Evolutionary conservation across 768 basidiomycete species (phyloP).

Genomic region (Boletus reticulatus): DNA sequence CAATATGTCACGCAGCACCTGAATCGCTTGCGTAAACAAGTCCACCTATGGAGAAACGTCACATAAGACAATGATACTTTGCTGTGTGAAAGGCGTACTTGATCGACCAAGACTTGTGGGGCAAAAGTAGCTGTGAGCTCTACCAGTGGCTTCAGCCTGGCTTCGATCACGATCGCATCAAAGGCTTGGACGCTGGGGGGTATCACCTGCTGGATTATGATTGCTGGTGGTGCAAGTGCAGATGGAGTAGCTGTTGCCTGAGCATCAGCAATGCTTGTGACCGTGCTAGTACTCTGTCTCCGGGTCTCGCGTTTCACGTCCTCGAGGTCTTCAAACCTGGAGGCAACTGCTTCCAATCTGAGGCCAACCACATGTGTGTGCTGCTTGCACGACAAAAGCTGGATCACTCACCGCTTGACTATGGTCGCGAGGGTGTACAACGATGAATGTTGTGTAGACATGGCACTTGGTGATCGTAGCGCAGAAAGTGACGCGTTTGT

Average conservation of each 20-base stretch:
- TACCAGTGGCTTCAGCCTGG: conserved; percentile 71
- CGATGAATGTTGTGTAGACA: conserved; percentile 42
- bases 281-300: conserved; percentile 32
- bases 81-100: conserved; percentile 49
- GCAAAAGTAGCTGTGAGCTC: conserved; percentile 71
- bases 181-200: conserved; percentile 70
- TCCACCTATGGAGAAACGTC: conserved; percentile 47
- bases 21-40: conserved; percentile 65
- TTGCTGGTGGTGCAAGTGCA: conserved; percentile 35
- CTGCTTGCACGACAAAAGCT: conserved; percentile 4
- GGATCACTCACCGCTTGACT: conserved; percentile 66
- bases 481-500: not conserved
- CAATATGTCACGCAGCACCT: conserved; percentile 67
- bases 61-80: conserved; percentile 1
- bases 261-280: conserved; percentile 24
- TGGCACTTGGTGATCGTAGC: not conserved
- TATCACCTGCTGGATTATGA: conserved; percentile 38
- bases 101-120: conserved; percentile 66
- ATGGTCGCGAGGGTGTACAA: conserved; percentile 77
- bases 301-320: conserved; percentile 29
- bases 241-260: conserved; percentile 30
- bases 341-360: conserved; percentile 91
- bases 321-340: conserved; percentile 93
- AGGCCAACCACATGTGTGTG: not conserved
- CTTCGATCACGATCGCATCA: conserved; percentile 69